These are phyloP conservation scores for Russula sp. DNA, from an alignment of 768 basidiomycete species.

Conservation along the genomic window DNA sequence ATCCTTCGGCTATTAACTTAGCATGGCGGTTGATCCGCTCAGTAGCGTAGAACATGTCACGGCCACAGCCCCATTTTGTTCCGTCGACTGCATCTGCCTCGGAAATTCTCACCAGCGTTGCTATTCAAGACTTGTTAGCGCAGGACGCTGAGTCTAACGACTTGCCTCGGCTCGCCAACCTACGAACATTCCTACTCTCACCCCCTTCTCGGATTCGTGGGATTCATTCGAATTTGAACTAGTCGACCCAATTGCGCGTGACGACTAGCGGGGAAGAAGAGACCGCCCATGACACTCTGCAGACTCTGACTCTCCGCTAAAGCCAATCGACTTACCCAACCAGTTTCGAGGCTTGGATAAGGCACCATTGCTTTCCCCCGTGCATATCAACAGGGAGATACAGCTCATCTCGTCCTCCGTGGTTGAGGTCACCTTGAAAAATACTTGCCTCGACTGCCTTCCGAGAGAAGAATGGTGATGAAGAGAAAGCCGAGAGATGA, in stretches of 20 bases:
- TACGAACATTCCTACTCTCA: slow-evolving; percentile 1
- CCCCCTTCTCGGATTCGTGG: slow-evolving; percentile 8
- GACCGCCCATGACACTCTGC: background rate
- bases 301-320: background rate
- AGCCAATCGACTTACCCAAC: background rate
- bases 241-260: background rate
- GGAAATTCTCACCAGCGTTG: slow-evolving; percentile 19
- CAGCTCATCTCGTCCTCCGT: slow-evolving; percentile 6
- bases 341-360: background rate
- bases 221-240: background rate
- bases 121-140: slow-evolving; percentile 16
- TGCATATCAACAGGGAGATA: background rate
- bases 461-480: background rate
- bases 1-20: background rate
- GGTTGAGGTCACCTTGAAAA: slow-evolving; percentile 10
- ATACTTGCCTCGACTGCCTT: slow-evolving; percentile 3
- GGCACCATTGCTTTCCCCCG: background rate
- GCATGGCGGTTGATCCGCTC: background rate
- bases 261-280: background rate
- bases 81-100: slow-evolving; percentile 21
- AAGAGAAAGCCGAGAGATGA: background rate
- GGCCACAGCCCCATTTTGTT: slow-evolving; percentile 16
- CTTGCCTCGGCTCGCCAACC: background rate
- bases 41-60: background rate
- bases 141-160: background rate